These are phyloP conservation scores for Elongisporangium undulatum DNA, from an alignment of 352 stramenopile genomes.

Conservation along the genomic window DNA sequence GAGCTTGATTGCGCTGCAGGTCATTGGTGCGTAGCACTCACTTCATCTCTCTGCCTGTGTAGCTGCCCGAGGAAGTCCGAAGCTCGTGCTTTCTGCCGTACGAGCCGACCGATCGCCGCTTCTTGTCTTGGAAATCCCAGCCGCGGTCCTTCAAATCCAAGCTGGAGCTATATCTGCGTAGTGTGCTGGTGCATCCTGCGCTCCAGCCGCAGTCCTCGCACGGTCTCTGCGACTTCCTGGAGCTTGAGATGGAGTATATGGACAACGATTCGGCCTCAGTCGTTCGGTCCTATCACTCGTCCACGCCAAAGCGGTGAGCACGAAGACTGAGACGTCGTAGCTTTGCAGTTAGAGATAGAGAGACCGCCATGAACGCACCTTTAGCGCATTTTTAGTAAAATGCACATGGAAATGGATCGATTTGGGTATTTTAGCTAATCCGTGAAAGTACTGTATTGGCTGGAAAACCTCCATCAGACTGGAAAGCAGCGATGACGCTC, in stretches of 20 bases:
- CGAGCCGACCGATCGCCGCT: slow-evolving; percentile 27
- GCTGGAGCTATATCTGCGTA: slow-evolving; percentile 58
- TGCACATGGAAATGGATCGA: background rate
- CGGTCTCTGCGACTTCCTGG: slow-evolving; percentile 68
- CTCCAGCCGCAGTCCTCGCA: slow-evolving; percentile 51
- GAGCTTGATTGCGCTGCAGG: background rate
- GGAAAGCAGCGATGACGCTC: background rate
- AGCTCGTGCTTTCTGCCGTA: slow-evolving; percentile 35
- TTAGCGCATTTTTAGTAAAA: background rate
- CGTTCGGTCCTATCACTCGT: background rate
- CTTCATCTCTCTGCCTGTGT: background rate
- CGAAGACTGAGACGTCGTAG: slow-evolving; percentile 7
- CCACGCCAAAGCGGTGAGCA: background rate
- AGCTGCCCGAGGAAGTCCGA: slow-evolving; percentile 45
- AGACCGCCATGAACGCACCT: background rate
- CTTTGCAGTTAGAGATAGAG: background rate
- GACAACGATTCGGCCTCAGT: slow-evolving; percentile 1
- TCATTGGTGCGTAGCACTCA: too few relatives aligned
- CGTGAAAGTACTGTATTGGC: background rate
- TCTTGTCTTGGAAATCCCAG: slow-evolving; percentile 57
- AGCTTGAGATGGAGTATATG: slow-evolving; percentile 37
- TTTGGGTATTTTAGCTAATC: background rate
- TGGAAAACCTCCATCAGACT: background rate
- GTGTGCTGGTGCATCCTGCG: slow-evolving; percentile 41
- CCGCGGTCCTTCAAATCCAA: slow-evolving; percentile 57